Base-by-base conservation (phyloP, 2,329 filamentous ascomycete species). In the Microsporum canis region DNA sequence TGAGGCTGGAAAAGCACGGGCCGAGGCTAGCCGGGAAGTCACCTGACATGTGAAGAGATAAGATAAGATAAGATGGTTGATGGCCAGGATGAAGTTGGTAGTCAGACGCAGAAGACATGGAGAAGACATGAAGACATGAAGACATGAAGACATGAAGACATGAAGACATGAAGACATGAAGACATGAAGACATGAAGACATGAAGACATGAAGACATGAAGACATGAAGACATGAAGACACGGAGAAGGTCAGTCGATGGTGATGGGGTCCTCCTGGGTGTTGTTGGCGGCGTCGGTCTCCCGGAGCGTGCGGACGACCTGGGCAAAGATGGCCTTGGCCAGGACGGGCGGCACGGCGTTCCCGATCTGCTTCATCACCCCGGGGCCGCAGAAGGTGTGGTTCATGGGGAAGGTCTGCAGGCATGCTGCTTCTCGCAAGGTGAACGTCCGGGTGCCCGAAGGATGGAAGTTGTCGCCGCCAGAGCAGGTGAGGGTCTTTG, bases 341-440 rank as follows among this genome's bases (percentile, higher is more conserved):
- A 80, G 64, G 14, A 69, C 61, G 5, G 88, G 83, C 0, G 89
- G 87, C 14, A 92, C 89, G 0, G 88, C 89, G 67, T 94, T 92
- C 0, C 89, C 89, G 64, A 92, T 88, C 69, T 91, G 88, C 64
- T 77, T 80, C 65, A 81, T 67, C 0, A 71, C 69, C 0, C 71
- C 68, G 0, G 56, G 66, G 0, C 73, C 73, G 0, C 73, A 63
- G 67, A 92, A 91, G 0, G 71, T 70, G 69, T 89, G 86, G 1
- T 75, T 69, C 0, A 73, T 63, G 0, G 87, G 87, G 59, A 94
- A 94, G 0, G 85, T 85, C 65, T 90, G 87, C 0, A 94, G 70
- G 1, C 78, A 78, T 0, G 88, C 87, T 29, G 83, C 79, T 69
- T 95, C 89, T 0, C 86, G 79, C 3, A 82, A 69, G 0, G 86